Evolutionary conservation across 2,329 filamentous ascomycete genomes (phyloP).

Genomic region (Seiridium cupressi): DNA sequence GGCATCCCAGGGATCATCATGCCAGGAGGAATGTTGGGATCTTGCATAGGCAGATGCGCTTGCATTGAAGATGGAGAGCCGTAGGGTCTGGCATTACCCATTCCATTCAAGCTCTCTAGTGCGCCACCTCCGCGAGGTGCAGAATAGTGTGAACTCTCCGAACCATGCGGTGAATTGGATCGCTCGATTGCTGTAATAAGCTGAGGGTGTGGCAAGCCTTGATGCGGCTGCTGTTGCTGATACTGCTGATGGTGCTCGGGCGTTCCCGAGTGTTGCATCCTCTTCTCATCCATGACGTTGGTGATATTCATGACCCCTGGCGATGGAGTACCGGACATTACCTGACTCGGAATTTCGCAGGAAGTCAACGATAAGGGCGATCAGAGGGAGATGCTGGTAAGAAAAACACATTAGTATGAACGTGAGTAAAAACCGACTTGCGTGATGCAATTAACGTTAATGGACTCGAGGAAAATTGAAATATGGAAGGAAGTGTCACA

Average conservation of each 20-base stretch:
- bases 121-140: conserved; percentile 31
- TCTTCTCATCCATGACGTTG: conserved; percentile 28
- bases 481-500: too few relatives aligned
- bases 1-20: conserved; percentile 44
- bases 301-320: conserved; percentile 32
- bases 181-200: conserved; percentile 43
- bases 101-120: conserved; percentile 34
- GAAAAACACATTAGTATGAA: neutral
- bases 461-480: too few relatives aligned
- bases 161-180: conserved; percentile 57
- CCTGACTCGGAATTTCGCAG: neutral
- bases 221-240: conserved; percentile 20
- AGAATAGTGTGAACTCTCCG: conserved; percentile 58
- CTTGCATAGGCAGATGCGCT: conserved; percentile 44
- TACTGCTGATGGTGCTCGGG: conserved; percentile 8
- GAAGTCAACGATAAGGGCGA: neutral
- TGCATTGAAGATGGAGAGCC: conserved; percentile 54
- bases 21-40: conserved; percentile 32
- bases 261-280: conserved; percentile 14
- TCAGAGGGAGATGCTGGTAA: neutral
- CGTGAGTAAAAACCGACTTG: too few relatives aligned
- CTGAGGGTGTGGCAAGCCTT: conserved; percentile 25
- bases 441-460: too few relatives aligned
- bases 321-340: conserved; percentile 29
- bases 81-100: conserved; percentile 43